phyloP scores from a whole-genome alignment of 2,329 filamentous ascomycete genomes.

The Fusarium sp. region DNA sequence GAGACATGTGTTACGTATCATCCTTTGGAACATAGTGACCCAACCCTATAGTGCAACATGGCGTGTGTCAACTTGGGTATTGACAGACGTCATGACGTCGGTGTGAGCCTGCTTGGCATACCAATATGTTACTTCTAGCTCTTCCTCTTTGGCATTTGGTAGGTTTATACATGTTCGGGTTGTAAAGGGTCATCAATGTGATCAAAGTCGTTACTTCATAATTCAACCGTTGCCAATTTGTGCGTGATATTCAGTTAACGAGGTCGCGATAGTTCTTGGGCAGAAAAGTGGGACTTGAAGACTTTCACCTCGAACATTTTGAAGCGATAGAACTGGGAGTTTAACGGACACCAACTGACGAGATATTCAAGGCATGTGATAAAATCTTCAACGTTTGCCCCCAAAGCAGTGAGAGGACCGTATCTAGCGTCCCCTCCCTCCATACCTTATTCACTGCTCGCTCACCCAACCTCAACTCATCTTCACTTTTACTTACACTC shows the following conservation, averaged over 20 bases:
- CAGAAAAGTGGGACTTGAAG: slow-evolving; percentile 40
- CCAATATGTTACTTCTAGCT: background rate
- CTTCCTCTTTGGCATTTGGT: background rate
- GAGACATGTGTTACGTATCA: background rate
- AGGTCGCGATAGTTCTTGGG: slow-evolving; percentile 30
- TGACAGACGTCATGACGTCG: background rate
- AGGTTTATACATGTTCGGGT: background rate
- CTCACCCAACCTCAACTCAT: background rate
- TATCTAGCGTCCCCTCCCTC: too few species aligned
- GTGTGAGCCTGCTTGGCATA: background rate
- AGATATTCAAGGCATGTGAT: background rate
- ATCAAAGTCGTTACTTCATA: background rate
- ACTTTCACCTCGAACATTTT: slow-evolving; percentile 29
- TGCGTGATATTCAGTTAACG: slow-evolving; percentile 47
- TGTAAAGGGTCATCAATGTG: background rate
- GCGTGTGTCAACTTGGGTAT: too few species aligned
- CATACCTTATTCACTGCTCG: too few species aligned
- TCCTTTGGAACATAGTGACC: background rate
- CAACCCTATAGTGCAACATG: background rate
- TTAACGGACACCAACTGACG: background rate
- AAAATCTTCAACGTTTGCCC: background rate
- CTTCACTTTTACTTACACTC: slow-evolving; percentile 7
- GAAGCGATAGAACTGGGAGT: background rate
- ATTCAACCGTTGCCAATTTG: background rate
- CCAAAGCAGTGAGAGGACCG: background rate